These are phyloP conservation scores for Oryza glaberrima DNA, from an alignment of 176 grass and related monocot genomes.

Conservation along the genomic window DNA sequence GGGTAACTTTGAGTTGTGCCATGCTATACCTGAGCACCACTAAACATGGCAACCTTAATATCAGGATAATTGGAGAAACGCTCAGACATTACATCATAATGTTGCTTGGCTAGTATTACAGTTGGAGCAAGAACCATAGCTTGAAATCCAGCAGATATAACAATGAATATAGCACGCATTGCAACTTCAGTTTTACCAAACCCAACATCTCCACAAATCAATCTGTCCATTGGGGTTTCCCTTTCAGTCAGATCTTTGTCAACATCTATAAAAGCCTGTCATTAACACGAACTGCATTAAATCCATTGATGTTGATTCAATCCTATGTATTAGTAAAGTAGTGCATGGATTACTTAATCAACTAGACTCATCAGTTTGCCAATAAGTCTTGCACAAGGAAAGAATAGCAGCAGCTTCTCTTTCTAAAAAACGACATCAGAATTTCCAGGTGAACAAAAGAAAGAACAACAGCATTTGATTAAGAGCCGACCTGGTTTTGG, in stretches of 20 bases:
- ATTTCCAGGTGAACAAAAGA: not conserved
- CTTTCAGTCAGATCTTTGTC: slow-evolving; percentile 92
- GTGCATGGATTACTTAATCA: not conserved
- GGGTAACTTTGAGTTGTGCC: slow-evolving; percentile 13
- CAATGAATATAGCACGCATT: slow-evolving; percentile 84
- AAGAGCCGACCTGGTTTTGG: slow-evolving; percentile 70
- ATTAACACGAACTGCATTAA: slow-evolving; percentile 34
- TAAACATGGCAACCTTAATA: slow-evolving; percentile 83
- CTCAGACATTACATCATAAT: slow-evolving; percentile 88
- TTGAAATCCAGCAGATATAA: slow-evolving; percentile 83
- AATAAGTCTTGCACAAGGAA: slow-evolving; percentile 3
- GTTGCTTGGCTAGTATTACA: slow-evolving; percentile 86
- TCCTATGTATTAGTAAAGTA: not conserved
- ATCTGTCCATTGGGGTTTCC: slow-evolving; percentile 96
- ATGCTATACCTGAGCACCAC: slow-evolving; percentile 77
- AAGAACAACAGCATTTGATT: not conserved
- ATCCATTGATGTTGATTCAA: not conserved
- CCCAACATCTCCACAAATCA: slow-evolving; percentile 98
- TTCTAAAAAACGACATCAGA: not conserved
- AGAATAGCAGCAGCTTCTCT: not conserved
- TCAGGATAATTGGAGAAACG: slow-evolving; percentile 79
- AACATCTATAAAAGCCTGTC: slow-evolving; percentile 96
- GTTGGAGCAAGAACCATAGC: slow-evolving; percentile 97
- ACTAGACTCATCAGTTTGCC: not conserved
- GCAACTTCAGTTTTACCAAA: slow-evolving; percentile 99